Base-by-base conservation (phyloP, 805 yeast species). In the Candida schatavii region DNA sequence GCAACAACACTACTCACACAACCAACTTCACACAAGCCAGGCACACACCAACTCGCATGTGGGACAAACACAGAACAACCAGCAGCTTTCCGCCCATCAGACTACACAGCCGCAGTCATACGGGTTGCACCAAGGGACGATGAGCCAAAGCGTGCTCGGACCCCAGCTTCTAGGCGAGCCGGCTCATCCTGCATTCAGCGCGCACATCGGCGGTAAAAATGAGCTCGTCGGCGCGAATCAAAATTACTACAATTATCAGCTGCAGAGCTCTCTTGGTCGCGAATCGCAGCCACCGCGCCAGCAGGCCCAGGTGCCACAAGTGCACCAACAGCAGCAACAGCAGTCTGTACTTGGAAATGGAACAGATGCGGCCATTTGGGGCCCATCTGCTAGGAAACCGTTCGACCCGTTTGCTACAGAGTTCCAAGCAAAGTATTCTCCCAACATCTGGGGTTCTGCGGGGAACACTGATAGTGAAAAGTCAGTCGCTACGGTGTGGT, bases 351-450 rank as follows among this genome's bases (percentile, higher is more conserved):
- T n/a, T n/a, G n/a, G n/a, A n/a, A n/a, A n/a, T n/a, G n/a, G n/a
- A n/a, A n/a, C n/a, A n/a, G n/a, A n/a, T n/a, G n/a, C n/a, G n/a
- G n/a, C n/a, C n/a, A 7, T 23, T 7, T 23, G 27, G 27, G 7
- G 10, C 11, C 27, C 7, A 11, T 7, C 27, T 7, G 15, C 35
- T n/a, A 17, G 20, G 13, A 31, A 31, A 22, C 36, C 26, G 7
- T 36, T 36, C 21, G 32, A 36, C n/a, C 39, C 39, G 5, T 36
- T 36, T 36, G 32, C 32, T 11, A 14, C 39, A 4, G 31, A 27
- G 15, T 36, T 26, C 27, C 32, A 36, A 18, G 17, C 32, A 3
- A 18, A 13, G 4, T 20, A 21, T 33, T 14, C 39, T 13, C 39
- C 28, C n/a, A 27, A 36, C 20, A 36, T 36, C 17, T 36, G 39